phyloP scores from a whole-genome alignment of 2,329 filamentous ascomycete species.

The Biscogniauxia mediterranea region DNA sequence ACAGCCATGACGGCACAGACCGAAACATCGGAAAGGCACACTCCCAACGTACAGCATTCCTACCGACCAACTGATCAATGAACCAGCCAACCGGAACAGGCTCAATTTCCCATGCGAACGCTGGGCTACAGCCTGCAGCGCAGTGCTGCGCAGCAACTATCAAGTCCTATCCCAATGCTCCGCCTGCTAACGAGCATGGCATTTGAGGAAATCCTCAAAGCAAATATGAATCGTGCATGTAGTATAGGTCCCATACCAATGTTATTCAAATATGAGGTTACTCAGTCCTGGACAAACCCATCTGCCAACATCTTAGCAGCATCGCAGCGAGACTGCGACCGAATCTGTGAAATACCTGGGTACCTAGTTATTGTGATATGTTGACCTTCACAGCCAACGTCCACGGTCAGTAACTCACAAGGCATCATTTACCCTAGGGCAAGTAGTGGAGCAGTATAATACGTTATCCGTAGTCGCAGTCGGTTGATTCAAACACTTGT shows the following conservation, averaged over 20 bases:
- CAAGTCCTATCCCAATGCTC: not conserved
- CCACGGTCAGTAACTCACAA: not conserved
- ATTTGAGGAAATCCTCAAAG: not conserved
- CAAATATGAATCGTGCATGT: not conserved
- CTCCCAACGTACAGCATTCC: not conserved
- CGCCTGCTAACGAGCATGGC: not conserved
- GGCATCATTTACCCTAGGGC: not conserved
- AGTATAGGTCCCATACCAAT: not conserved
- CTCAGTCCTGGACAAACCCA: not conserved
- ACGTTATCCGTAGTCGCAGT: not conserved
- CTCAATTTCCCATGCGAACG: not conserved
- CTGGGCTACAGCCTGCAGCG: not conserved
- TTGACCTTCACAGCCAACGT: not conserved
- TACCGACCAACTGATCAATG: not conserved
- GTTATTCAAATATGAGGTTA: not conserved
- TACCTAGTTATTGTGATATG: not conserved
- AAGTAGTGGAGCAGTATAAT: not conserved
- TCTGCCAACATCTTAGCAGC: not conserved
- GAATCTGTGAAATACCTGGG: not conserved
- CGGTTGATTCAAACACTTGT: not conserved
- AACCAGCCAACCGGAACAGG: not conserved
- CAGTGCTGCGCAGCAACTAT: too few relatives aligned
- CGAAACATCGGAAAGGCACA: not conserved
- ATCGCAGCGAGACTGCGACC: not conserved
- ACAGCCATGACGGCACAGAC: not conserved